Evolutionary conservation across 768 basidiomycete genomes (phyloP).

Genomic region (Pleurotus eryngii): DNA sequence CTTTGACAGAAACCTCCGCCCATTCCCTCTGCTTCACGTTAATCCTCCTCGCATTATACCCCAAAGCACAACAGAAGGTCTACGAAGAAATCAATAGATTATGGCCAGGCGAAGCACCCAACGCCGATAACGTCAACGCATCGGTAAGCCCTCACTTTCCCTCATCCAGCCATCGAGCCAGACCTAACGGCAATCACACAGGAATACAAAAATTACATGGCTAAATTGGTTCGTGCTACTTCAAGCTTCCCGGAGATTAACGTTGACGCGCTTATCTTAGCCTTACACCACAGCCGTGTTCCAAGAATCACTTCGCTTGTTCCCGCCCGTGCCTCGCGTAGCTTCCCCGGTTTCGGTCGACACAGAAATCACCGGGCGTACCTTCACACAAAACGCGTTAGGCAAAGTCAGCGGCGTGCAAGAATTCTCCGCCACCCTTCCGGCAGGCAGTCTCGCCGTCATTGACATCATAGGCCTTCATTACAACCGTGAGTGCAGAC

Average conservation of each 20-base stretch:
- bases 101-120: conserved; percentile 29
- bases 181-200: conserved; percentile 12
- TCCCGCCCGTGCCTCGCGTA: conserved; percentile 34
- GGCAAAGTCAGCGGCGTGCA: conserved; percentile 25
- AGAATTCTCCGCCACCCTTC: conserved; percentile 30
- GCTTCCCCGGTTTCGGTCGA: conserved; percentile 31
- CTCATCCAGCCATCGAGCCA: background rate
- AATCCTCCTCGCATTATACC: conserved; percentile 44
- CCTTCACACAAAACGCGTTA: conserved; percentile 22
- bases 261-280: conserved; percentile 19
- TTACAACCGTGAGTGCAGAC: conserved; percentile 35
- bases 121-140: conserved; percentile 24
- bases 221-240: conserved; percentile 29
- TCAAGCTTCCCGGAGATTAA: too few species aligned
- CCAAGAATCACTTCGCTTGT: conserved; percentile 43
- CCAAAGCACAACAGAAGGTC: conserved; percentile 44
- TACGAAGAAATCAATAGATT: conserved; percentile 34
- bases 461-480: conserved; percentile 43
- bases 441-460: conserved; percentile 33
- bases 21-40: conserved; percentile 42
- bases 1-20: conserved; percentile 41
- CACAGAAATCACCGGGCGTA: conserved; percentile 27
- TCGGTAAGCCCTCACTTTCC: background rate
- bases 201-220: conserved; percentile 37
- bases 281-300: conserved; percentile 40